Conservation (phyloP, 169 alveolate genomes). For the Plasmodium adleri region DNA sequence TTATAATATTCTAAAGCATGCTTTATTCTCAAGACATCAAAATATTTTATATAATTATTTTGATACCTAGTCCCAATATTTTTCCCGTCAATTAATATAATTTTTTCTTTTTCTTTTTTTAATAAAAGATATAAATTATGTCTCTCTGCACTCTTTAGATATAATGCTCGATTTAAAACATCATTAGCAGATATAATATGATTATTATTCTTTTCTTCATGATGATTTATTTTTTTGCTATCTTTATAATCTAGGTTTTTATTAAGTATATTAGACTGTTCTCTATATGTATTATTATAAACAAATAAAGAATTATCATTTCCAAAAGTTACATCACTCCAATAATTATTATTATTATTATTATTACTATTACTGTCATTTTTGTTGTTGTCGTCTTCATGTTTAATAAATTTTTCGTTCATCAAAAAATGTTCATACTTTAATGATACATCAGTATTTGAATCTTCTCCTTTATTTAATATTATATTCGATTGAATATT, state of each 20-base stretch:
- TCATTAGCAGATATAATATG: too few relatives aligned
- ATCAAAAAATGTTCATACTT: not conserved
- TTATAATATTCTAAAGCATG: constrained; percentile 35
- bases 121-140: not conserved
- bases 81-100: constrained; percentile 48
- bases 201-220: too few relatives aligned
- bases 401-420: not conserved
- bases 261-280: too few relatives aligned
- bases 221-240: too few relatives aligned
- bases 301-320: not conserved
- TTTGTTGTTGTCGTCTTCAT: not conserved
- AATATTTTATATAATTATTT: constrained; percentile 50
- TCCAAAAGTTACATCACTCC: not conserved
- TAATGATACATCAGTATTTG: not conserved
- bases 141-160: not conserved
- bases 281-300: too few relatives aligned
- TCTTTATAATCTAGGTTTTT: too few relatives aligned
- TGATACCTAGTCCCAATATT: constrained; percentile 57
- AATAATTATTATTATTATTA: not conserved
- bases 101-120: not conserved
- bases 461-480: not conserved
- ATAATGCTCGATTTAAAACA: not conserved
- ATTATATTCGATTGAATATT: not conserved
- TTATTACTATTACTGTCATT: not conserved
- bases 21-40: constrained; percentile 47